Percentiles rank a stretch among this genome's conserved stretches.
Evolutionary conservation across 352 stramenopile species (phyloP).

Genomic region (Phytophthora sp.): DNA sequence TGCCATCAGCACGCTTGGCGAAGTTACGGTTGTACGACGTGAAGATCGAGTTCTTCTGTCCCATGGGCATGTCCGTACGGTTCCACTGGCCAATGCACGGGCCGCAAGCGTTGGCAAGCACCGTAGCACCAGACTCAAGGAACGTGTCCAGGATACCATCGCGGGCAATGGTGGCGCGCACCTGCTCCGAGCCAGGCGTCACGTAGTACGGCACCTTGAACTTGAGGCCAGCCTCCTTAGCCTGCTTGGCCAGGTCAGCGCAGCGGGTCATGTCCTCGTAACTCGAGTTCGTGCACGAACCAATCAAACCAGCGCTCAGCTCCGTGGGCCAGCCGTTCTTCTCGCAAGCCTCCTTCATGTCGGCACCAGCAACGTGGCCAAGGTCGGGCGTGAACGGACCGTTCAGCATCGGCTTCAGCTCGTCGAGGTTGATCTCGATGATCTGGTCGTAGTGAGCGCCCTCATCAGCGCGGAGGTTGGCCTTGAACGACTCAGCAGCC

Average conservation of each 20-base stretch:
- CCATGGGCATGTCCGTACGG: slow-evolving; percentile 85
- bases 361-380: slow-evolving; percentile 77
- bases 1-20: slow-evolving; percentile 94
- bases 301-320: slow-evolving; percentile 92
- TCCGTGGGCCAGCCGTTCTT: slow-evolving; percentile 92
- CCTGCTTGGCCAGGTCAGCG: slow-evolving; percentile 90
- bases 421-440: slow-evolving; percentile 93
- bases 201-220: slow-evolving; percentile 94
- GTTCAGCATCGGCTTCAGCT: slow-evolving; percentile 92
- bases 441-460: slow-evolving; percentile 94
- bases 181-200: slow-evolving; percentile 93
- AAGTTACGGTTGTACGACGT: slow-evolving; percentile 97
- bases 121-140: slow-evolving; percentile 84
- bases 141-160: slow-evolving; percentile 93
- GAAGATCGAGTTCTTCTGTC: slow-evolving; percentile 94
- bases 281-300: slow-evolving; percentile 95
- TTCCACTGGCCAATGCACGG: slow-evolving; percentile 96
- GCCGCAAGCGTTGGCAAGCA: slow-evolving; percentile 93
- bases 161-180: slow-evolving; percentile 91
- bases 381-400: slow-evolving; percentile 94
- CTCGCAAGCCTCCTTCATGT: slow-evolving; percentile 72
- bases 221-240: slow-evolving; percentile 81
- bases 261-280: slow-evolving; percentile 95
- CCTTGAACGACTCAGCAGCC: slow-evolving; percentile 86
- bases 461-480: slow-evolving; percentile 90